phyloP scores from a whole-genome alignment of 805 yeast genomes.

The Jamesozyma jinghongensis region DNA sequence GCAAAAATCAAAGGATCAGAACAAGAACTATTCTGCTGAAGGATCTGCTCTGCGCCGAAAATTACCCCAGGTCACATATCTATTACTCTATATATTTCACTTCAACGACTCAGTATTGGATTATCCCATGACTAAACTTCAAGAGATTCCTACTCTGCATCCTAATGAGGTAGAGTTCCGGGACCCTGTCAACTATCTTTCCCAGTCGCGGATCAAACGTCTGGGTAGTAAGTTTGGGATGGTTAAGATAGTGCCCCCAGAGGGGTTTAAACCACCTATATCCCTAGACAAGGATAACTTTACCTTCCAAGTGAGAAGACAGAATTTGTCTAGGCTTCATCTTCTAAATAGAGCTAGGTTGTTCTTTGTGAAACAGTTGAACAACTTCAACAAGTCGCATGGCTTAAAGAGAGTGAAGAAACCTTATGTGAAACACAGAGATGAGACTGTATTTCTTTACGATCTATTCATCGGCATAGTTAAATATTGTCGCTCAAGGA shows the following conservation, averaged over 20 bases:
- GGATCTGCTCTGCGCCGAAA: too few species aligned
- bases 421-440: too few species aligned
- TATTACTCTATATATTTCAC: too few species aligned
- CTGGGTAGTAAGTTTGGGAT: slow-evolving; percentile 62
- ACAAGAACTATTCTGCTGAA: too few species aligned
- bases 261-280: slow-evolving; percentile 41
- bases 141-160: slow-evolving; percentile 42
- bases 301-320: slow-evolving; percentile 60
- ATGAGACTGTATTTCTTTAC: slow-evolving; percentile 27
- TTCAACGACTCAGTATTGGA: too few species aligned
- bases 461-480: slow-evolving; percentile 34
- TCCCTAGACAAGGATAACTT: slow-evolving; percentile 45
- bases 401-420: slow-evolving; percentile 1
- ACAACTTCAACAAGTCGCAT: slow-evolving; percentile 36
- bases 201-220: slow-evolving; percentile 35
- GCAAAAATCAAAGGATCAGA: background rate
- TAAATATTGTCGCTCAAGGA: too few species aligned
- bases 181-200: slow-evolving; percentile 61
- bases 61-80: too few species aligned
- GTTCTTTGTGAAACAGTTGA: slow-evolving; percentile 53
- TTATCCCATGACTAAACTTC: too few species aligned
- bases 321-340: slow-evolving; percentile 55
- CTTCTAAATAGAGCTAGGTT: slow-evolving; percentile 52
- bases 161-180: slow-evolving; percentile 48
- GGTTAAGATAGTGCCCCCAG: slow-evolving; percentile 61